phyloP scores from a whole-genome alignment of 257 asterid genomes.

The Nicotiana paniculata region DNA sequence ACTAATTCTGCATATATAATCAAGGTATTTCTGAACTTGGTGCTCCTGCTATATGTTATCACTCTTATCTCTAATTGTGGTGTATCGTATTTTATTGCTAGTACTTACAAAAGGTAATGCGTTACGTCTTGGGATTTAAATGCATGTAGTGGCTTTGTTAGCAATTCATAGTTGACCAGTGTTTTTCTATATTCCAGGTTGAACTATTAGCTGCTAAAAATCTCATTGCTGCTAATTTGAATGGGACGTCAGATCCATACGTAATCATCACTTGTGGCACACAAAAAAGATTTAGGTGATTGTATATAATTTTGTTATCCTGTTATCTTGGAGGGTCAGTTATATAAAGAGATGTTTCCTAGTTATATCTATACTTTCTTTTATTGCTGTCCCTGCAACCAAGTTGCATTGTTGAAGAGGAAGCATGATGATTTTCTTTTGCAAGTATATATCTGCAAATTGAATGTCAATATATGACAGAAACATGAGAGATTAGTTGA shows the following conservation, averaged over 20 bases:
- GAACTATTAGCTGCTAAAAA: slow-evolving; percentile 93
- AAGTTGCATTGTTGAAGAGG: background rate
- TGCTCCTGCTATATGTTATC: background rate
- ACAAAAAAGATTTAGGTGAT: slow-evolving; percentile 83
- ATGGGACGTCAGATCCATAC: slow-evolving; percentile 93
- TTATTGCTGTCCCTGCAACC: background rate
- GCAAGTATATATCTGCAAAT: background rate
- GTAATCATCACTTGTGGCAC: slow-evolving; percentile 77
- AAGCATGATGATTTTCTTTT: background rate
- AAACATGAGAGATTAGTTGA: background rate
- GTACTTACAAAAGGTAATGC: background rate
- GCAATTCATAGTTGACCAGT: slow-evolving; percentile 2
- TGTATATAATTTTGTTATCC: background rate
- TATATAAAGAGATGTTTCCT: background rate
- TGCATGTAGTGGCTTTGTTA: background rate
- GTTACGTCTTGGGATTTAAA: background rate
- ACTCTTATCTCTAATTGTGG: background rate
- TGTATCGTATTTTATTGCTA: background rate
- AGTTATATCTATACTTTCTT: background rate
- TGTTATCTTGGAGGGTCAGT: background rate
- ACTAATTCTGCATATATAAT: slow-evolving; percentile 52
- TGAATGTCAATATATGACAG: background rate
- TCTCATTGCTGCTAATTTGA: slow-evolving; percentile 77
- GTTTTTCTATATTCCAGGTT: slow-evolving; percentile 44
- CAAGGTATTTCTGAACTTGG: slow-evolving; percentile 46